Base-by-base conservation (phyloP, 441 rosid genomes). In the Pelargonium australe region DNA sequence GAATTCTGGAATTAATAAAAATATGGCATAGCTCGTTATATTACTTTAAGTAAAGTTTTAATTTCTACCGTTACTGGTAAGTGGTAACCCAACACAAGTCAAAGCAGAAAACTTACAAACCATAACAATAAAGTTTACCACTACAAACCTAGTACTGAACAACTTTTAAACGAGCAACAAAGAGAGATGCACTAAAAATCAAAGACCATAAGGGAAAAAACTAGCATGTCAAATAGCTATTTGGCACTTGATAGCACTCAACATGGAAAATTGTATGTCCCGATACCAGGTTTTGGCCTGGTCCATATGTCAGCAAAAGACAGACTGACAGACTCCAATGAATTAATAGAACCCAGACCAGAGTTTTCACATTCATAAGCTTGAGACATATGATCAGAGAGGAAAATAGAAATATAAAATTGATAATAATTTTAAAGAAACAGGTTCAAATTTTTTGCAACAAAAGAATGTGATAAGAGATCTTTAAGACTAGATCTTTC, bases 391-490 rank as follows among this genome's bases (percentile, higher is more conserved):
- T 53, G 17, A 6, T 16, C 60, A 53, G 5, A 53, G 6, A 14
- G 16, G 16, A 10, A 53, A 6, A 53, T 4, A 5, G 5, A 34
- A 4, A 34, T 34, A 34, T 4, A 34, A 34, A 4, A 34, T 53
- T 53, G 10, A 45, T 2, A 7, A 68, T 34, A 4, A 34, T 34
- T 4, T 53, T 14, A 13, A 7, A 45, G 9, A 45, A 68, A 34
- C 40, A 34, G 40, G 40, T 43, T 14, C 28, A 9, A 47, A n/a
- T 23, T 23, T 40, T 16, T 53, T 4, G 14, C 7, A 57, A 47
- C 47, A 70, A 23, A 11, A 69, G 64, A 66, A 5, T 17, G 19
- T 68, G 7, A 69, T 44, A 53, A 23, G 43, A 51, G 16, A 69
- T 74, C 63, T 61, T 12, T 17, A 49, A 3, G 5, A 31, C 25